These are phyloP conservation scores for Clitopilus passeckerianus DNA, from an alignment of 768 basidiomycete genomes.

Conservation along the genomic window DNA sequence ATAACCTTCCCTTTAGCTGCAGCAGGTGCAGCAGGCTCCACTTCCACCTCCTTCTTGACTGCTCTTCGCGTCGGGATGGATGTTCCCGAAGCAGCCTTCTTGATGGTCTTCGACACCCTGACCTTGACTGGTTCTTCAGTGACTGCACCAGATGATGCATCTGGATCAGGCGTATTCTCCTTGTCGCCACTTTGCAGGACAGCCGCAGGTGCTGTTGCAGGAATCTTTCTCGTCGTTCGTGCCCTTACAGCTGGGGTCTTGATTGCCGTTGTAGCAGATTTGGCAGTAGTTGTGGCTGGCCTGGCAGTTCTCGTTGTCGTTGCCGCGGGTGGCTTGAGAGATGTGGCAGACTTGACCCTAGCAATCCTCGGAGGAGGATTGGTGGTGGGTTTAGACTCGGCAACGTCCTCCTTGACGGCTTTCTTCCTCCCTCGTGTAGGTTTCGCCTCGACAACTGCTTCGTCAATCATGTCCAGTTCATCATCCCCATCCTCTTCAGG, in stretches of 20 bases:
- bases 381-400: background rate
- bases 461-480: background rate
- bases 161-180: slow-evolving; percentile 31
- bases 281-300: slow-evolving; percentile 4
- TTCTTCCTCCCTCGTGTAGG: background rate
- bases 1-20: slow-evolving; percentile 9
- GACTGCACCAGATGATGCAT: slow-evolving; percentile 13
- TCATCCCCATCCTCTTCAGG: slow-evolving; percentile 4
- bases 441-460: background rate
- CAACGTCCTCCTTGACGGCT: background rate
- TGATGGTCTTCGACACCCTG: slow-evolving; percentile 28
- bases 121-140: slow-evolving; percentile 27
- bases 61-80: slow-evolving; percentile 11
- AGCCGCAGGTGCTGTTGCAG: slow-evolving; percentile 29
- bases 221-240: slow-evolving; percentile 22
- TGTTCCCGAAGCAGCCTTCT: slow-evolving; percentile 14
- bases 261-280: slow-evolving; percentile 4
- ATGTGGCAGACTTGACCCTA: background rate
- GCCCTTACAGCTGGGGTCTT: slow-evolving; percentile 12
- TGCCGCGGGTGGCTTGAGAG: background rate
- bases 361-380: slow-evolving; percentile 3
- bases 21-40: slow-evolving; percentile 11
- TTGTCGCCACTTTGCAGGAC: slow-evolving; percentile 25
- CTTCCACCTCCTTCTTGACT: slow-evolving; percentile 18
- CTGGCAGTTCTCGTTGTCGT: background rate